Base-by-base conservation (phyloP, 164 flowering plant genomes). In the Vitis labrusca region DNA sequence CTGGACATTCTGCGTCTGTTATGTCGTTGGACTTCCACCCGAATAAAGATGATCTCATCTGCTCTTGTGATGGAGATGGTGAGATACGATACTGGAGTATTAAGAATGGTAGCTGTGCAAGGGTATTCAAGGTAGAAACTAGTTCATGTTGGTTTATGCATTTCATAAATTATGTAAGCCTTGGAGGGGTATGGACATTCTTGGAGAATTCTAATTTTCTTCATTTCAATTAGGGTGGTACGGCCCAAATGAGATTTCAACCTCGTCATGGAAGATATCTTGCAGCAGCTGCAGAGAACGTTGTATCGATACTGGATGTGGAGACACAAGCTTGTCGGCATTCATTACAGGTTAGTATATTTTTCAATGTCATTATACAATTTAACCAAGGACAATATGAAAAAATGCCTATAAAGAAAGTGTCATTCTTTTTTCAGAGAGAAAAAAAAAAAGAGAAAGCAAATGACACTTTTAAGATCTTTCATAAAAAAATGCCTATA, bases 1-100 rank as follows among this genome's bases (percentile, higher is more conserved):
- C 77, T 71, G 97, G 97, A 62, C 97, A 91, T 74, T 79, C 85
- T 30, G 75, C 84, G n/a, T 61, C 85, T 65, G 97, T 91, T 30
- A 84, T 85, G 89, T 91, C 97, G 17, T 67, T 91, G 32, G 97
- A 91, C 63, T 91, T 91, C 69, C 92, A 91, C 67, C 97, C 97
- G 27, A 87, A 77, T 60, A 85, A 91, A 61, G 89, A 84, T 19
- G 94, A 91, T 65, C 81, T 91, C 53, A 76, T 91, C 53, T 86
- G 94, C 80, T 89, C 94, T 6, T 88, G 92, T 76, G 97, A 91
- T 74, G 85, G 84, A 15, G 87, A 89, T 77, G 91, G 91, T 68
- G 91, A 88, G 72, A 88, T 89, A 64, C 73, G 91, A 49, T 87
- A 84, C 50, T 91, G 97, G 94, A 85, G 85, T 64, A 85, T 91